Evolutionary conservation across 305 asterid species (phyloP).

Genomic region (Solanum hybrid): DNA sequence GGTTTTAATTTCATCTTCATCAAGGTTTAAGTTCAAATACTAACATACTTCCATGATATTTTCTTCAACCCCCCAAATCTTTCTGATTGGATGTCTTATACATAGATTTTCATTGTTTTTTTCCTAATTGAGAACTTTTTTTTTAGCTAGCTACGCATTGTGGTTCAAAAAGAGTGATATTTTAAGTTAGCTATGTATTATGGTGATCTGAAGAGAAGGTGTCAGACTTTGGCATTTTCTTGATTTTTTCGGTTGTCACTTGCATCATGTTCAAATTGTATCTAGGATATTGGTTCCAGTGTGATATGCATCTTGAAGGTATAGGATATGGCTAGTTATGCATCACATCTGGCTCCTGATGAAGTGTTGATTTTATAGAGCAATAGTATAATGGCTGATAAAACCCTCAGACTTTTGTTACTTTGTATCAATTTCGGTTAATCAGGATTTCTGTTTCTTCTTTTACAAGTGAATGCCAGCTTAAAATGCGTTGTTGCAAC

Average conservation of each 20-base stretch:
- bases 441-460: not conserved
- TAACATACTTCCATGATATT: not conserved
- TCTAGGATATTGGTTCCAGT: not conserved
- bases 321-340: not conserved
- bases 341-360: not conserved
- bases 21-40: not conserved
- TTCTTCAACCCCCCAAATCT: not conserved
- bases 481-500: not conserved
- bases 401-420: not conserved
- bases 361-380: not conserved
- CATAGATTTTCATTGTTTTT: not conserved
- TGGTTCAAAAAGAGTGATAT: not conserved
- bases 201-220: not conserved
- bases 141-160: not conserved
- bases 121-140: not conserved
- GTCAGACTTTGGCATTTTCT: not conserved
- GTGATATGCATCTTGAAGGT: not conserved
- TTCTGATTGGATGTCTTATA: not conserved
- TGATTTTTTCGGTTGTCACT: not conserved
- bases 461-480: not conserved
- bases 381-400: not conserved
- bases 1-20: not conserved
- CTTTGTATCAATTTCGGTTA: not conserved
- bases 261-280: not conserved
- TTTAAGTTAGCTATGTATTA: not conserved